A percentile compares a stretch with the other conserved stretches of the same genome.
Evolutionary conservation across 345 rosid species (phyloP).

Genomic region (Brassica juncea): DNA sequence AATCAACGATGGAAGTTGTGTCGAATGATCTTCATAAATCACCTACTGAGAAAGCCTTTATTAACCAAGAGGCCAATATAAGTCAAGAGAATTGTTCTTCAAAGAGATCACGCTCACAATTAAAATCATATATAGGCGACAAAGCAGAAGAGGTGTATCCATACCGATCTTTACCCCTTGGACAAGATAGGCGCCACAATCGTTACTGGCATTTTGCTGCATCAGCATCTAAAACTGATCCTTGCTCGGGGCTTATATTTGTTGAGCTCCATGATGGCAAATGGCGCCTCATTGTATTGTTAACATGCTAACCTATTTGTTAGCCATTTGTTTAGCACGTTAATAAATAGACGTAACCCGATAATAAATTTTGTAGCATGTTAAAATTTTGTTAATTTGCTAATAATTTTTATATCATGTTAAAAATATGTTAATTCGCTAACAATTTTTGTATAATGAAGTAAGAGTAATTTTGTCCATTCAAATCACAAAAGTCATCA

Average conservation of each 20-base stretch:
- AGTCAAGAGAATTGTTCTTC: conserved; percentile 62
- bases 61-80: conserved; percentile 49
- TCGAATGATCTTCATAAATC: conserved; percentile 49
- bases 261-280: conserved; percentile 75
- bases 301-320: too few species aligned
- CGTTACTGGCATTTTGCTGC: conserved; percentile 97
- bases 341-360: too few species aligned
- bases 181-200: conserved; percentile 92
- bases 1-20: conserved; percentile 53
- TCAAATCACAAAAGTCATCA: too few species aligned
- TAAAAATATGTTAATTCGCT: too few species aligned
- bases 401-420: too few species aligned
- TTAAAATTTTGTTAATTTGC: too few species aligned
- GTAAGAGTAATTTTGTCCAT: too few species aligned
- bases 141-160: conserved; percentile 90
- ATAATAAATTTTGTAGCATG: too few species aligned
- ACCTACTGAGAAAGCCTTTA: conserved; percentile 46
- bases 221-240: conserved; percentile 82
- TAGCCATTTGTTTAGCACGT: too few species aligned
- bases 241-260: conserved; percentile 86
- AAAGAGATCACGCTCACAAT: conserved; percentile 78
- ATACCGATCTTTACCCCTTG: conserved; percentile 95
- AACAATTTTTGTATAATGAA: too few species aligned
- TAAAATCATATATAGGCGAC: conserved; percentile 86
- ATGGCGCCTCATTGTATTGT: conserved; percentile 91